Evolutionary conservation across 768 basidiomycete species (phyloP), one percentile per base, ranked within the genome.

Genomic region (Kwoniella bestiolae): DNA sequence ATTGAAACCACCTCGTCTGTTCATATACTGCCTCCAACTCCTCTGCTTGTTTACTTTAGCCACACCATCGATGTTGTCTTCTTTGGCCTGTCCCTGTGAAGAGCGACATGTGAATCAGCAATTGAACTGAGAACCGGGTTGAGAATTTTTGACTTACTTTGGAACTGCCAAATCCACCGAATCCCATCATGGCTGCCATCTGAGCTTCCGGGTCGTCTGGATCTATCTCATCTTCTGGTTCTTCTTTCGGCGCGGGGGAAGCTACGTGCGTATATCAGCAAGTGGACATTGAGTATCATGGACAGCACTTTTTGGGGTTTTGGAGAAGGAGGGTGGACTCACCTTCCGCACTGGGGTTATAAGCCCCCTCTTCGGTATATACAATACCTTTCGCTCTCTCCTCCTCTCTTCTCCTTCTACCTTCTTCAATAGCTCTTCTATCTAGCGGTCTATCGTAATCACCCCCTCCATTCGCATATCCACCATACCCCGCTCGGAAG

Each of bases 11-110:
- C 72, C 71, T 75, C 63, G 79, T 87, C 93, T 86, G 80, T 97
- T 97, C 95, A 99, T 99, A 81, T 99, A 99, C 82, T 98, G 95
- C 69, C 93, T 85, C 94, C 93, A 95, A 26, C 92, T 94, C 66
- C 92, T 84, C 62, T 86, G 86, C 83, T 92, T 93, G 85, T 77
- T 68, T 46, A 79, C 68, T 28, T 75, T 66, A 8, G 70, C 76
- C 3, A 63, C 73, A 29, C 80, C 78, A 18, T 76, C 77, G 32
- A 71, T 76, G 53, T 79, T 79, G 41, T 56, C 69, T 26, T 52
- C 79, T 25, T 91, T 93, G 90, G 81, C 59, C 86, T 81, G 35
- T 84, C 85, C 38, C 52, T 55, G 23, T 65, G 90, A 51, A 14
- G 18, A 57, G 9, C 5, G 32, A 11, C 35, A 16, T 57, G 23